phyloP scores from a whole-genome alignment of 1,284 basidiomycete species.

The Cryptococcus sp. region DNA sequence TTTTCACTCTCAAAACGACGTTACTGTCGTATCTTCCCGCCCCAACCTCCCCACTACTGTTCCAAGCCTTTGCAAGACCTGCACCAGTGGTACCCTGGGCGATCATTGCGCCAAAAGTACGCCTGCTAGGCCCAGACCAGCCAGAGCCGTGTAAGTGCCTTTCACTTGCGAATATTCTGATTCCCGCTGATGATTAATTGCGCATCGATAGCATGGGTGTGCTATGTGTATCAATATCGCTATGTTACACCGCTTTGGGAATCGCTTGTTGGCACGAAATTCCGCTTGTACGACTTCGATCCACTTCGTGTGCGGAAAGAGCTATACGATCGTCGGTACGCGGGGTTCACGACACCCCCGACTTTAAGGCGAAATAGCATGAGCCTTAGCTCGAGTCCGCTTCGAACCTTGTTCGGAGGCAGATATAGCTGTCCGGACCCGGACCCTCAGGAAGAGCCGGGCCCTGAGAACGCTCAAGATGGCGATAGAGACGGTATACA shows the following conservation, averaged over 20 bases:
- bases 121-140: constrained; percentile 40
- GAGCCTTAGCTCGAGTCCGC: background rate
- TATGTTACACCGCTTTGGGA: constrained; percentile 30
- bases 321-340: constrained; percentile 20
- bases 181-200: background rate
- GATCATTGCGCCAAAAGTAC: constrained; percentile 40
- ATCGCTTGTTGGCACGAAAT: constrained; percentile 9
- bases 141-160: constrained; percentile 16
- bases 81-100: constrained; percentile 38
- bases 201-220: constrained; percentile 45
- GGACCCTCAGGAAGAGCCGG: background rate
- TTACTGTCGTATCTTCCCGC: constrained; percentile 43
- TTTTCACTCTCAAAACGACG: constrained; percentile 39
- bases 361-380: background rate
- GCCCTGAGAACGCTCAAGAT: constrained; percentile 8
- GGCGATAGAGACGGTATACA: constrained; percentile 25
- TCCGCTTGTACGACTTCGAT: constrained; percentile 50
- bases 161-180: background rate
- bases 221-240: constrained; percentile 51
- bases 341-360: background rate
- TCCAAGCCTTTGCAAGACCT: constrained; percentile 30
- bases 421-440: background rate
- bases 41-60: constrained; percentile 36
- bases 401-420: background rate
- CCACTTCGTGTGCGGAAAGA: constrained; percentile 39